Conservation (phyloP, 1,139 yeast species). For the Sugiyamaella japonica region DNA sequence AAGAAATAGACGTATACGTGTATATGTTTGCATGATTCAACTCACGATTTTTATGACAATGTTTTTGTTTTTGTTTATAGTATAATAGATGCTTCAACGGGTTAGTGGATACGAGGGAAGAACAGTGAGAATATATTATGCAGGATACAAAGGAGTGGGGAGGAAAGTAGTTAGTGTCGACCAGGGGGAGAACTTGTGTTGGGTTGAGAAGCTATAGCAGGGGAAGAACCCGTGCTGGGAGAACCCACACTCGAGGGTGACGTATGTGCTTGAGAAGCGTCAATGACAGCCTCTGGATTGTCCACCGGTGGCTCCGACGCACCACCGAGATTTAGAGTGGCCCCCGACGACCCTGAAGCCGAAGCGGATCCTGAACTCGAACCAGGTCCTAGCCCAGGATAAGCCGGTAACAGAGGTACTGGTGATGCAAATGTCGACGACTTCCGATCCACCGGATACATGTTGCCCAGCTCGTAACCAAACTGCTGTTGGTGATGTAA, state of each 20-base stretch:
- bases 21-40: constrained; percentile 19
- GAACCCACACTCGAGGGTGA: too few species aligned
- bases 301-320: constrained; percentile 9
- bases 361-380: neutral
- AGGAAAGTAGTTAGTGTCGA: neutral
- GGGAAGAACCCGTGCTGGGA: neutral
- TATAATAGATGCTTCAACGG: constrained; percentile 12
- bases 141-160: neutral
- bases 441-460: constrained; percentile 6
- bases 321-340: constrained; percentile 2
- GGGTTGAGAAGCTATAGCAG: neutral
- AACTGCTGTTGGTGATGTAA: constrained; percentile 6
- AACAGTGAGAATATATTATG: neutral
- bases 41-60: constrained; percentile 20
- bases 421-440: constrained; percentile 1
- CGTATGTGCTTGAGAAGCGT: neutral
- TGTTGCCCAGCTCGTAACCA: constrained; percentile 2
- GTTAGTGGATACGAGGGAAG: neutral
- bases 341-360: neutral
- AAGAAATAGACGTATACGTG: constrained; percentile 19
- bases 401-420: neutral
- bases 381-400: neutral
- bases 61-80: neutral
- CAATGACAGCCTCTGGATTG: neutral
- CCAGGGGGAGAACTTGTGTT: neutral